Base-by-base conservation (phyloP, 805 yeast species). In the Wickerhamiella alocasiicola region DNA sequence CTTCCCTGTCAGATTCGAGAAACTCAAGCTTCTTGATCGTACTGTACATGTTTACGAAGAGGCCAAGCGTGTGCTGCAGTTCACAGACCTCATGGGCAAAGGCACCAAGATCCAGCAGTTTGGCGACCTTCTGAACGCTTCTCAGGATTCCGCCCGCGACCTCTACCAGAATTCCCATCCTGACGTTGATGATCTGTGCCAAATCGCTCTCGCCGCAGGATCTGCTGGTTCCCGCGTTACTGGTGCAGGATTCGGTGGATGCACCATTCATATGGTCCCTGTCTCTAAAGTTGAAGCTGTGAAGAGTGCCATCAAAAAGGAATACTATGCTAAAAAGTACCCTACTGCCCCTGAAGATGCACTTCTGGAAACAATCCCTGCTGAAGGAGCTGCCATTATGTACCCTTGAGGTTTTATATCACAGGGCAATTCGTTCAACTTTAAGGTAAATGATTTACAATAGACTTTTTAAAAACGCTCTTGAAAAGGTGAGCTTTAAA, bases 241-340 rank as follows among this genome's bases (percentile, higher is more conserved):
- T 7, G 87, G 85, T 20, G 85, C 87, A 15, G 87, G 87, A 3
- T 78, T 76, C 68, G 85, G 85, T 25, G 85, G 85, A 5, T 72
- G 77, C 23, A 66, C 79, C 0, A 79, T 78, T n/a, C 81, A 77
- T 53, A 57, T 78, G 42, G 71, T 78, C 9, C 60, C 69, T 3
- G 59, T 61, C 4, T 64, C 65, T 44, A 66, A 62, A 44, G 59
- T 68, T 9, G 55, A 52, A 0, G 40, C 41, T 2, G 62, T 74
- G 21, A 55, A 58, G 7, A 43, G 46, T 2, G 74, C 78, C 0
- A 60, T 78, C 39, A 60, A 54, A 18, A 59, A 64, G n/a, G 56
- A 72, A 39, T 78, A 71, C 55, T 78, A 74, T 57, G 60, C 60
- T 36, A 60, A 57, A 33, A 54, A 61, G 31, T 70, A 63, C 54